Evolutionary conservation across 129 eudicot species (phyloP), one percentile per base, ranked within the genome.

Genomic region (Lonicera japonica): DNA sequence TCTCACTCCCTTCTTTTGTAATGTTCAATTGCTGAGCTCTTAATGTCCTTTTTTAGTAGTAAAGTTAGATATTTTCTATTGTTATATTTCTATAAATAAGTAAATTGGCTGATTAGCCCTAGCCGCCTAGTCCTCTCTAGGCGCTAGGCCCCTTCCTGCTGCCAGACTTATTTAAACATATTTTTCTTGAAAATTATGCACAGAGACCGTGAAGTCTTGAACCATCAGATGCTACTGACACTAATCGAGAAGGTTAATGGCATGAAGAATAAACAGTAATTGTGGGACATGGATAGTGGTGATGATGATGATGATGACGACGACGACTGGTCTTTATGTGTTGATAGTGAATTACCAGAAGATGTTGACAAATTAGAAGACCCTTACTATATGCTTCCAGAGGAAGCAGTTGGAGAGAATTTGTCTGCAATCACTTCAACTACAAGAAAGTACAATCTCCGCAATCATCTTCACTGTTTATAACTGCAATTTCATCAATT

Each of bases 141-240:
- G n/a, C n/a, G n/a, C n/a, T n/a, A n/a, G n/a, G n/a, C n/a, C n/a
- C n/a, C n/a, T n/a, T n/a, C n/a, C n/a, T n/a, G n/a, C n/a, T n/a
- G n/a, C n/a, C n/a, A n/a, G n/a, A n/a, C n/a, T n/a, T n/a, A 29
- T 29, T 6, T 29, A 29, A 29, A 29, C 36, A 29, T 29, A 29
- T 29, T 2, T n/a, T 29, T 29, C 36, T 29, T 29, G 4, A 22
- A 70, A 70, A 75, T 62, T 21, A 48, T 17, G 72, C 78, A n/a
- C n/a, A 90, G 97, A 55, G 95, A 90, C 59, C 81, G 78, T 50
- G 97, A 86, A 72, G 74, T 82, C 21, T 25, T 83, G 65, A 86
- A 90, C 62, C 86, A 83, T 77, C 76, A 77, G 38, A 81, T 86
- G 80, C 79, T 90, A 17, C 29, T 63, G 47, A 55, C 71, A 17